Percentiles rank a stretch among this genome's conserved stretches.
Conservation (phyloP, 2,329 filamentous ascomycete species). For the Trichophyton verrucosum region DNA sequence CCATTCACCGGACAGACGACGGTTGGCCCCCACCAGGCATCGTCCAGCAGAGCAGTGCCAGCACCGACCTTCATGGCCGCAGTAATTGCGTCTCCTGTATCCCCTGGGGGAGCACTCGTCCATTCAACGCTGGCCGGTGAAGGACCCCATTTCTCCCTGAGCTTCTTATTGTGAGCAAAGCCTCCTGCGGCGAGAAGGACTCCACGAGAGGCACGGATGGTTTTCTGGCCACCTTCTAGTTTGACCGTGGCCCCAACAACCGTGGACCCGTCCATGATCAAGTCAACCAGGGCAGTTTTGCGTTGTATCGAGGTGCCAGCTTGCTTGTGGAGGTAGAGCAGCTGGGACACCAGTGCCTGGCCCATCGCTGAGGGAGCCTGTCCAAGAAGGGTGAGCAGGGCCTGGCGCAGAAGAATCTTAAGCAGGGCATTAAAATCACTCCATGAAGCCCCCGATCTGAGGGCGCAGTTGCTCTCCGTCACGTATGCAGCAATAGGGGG, state of each 20-base stretch:
- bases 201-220: constrained; percentile 19
- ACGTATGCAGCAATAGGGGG: constrained; percentile 12
- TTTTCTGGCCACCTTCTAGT: constrained; percentile 13
- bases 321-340: constrained; percentile 12
- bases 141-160: constrained; percentile 20
- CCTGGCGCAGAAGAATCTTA: constrained; percentile 5
- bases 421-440: not conserved
- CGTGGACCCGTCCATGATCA: constrained; percentile 7
- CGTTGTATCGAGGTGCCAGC: constrained; percentile 9
- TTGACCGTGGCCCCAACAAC: constrained; percentile 20
- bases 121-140: constrained; percentile 12
- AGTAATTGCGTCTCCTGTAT: constrained; percentile 17
- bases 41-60: constrained; percentile 23
- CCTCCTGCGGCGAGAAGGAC: constrained; percentile 28
- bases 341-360: constrained; percentile 12
- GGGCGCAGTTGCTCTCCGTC: not conserved
- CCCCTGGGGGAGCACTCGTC: constrained; percentile 18
- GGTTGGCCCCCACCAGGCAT: constrained; percentile 27
- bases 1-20: constrained; percentile 19
- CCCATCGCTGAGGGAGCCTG: constrained; percentile 17
- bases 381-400: constrained; percentile 10
- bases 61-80: constrained; percentile 21
- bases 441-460: not conserved
- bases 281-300: constrained; percentile 9
- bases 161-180: constrained; percentile 23